Evolutionary conservation across 2,329 filamentous ascomycete genomes (phyloP).

Genomic region (Ophiobolus disseminans): DNA sequence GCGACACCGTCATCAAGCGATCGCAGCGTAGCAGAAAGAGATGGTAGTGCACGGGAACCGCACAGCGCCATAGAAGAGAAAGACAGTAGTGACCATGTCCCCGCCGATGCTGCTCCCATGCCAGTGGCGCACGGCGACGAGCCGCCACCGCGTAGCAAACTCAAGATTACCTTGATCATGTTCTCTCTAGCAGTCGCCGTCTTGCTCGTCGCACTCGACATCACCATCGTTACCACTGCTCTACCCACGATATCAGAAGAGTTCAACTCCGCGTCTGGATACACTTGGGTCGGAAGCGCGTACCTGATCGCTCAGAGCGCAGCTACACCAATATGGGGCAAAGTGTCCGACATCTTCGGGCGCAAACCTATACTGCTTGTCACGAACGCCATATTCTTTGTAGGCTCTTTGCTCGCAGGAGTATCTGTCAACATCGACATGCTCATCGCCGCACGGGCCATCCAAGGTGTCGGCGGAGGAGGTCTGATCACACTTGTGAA

Average conservation of each 20-base stretch:
- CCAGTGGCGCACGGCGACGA: slow-evolving; percentile 30
- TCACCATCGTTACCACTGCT: slow-evolving; percentile 69
- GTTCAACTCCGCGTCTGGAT: slow-evolving; percentile 59
- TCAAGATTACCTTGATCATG: slow-evolving; percentile 59
- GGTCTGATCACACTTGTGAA: slow-evolving; percentile 70
- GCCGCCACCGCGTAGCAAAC: slow-evolving; percentile 43
- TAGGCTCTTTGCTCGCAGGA: slow-evolving; percentile 67
- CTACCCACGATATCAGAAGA: slow-evolving; percentile 65
- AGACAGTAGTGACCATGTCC: slow-evolving; percentile 8
- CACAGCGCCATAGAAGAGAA: slow-evolving; percentile 7
- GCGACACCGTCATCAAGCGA: slow-evolving; percentile 24
- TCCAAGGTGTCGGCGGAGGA: slow-evolving; percentile 70
- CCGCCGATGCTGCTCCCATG: slow-evolving; percentile 16
- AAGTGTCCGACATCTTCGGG: slow-evolving; percentile 72
- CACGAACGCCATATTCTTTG: slow-evolving; percentile 67
- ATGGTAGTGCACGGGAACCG: slow-evolving; percentile 5
- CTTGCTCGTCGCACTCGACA: slow-evolving; percentile 67
- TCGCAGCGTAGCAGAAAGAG: slow-evolving; percentile 17
- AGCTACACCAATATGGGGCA: slow-evolving; percentile 66
- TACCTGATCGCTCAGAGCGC: slow-evolving; percentile 59
- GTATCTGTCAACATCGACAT: slow-evolving; percentile 65
- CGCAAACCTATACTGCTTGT: slow-evolving; percentile 67
- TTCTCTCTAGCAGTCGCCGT: slow-evolving; percentile 60
- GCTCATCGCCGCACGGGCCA: slow-evolving; percentile 66
- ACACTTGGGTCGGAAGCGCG: slow-evolving; percentile 62